Base-by-base conservation (phyloP, 306 rosid genomes). In the Boehmeria nivea region DNA sequence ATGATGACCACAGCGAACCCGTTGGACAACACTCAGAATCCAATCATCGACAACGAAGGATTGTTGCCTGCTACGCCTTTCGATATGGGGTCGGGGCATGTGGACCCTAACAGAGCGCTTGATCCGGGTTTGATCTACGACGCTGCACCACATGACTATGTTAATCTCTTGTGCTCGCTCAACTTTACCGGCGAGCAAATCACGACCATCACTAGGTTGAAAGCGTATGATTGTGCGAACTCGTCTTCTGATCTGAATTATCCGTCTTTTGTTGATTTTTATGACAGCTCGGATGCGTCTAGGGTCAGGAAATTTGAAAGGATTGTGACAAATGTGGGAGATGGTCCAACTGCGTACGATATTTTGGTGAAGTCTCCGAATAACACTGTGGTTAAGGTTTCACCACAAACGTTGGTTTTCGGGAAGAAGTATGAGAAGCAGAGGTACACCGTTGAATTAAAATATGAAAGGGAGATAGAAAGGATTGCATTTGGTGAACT, bases 111-210 rank as follows among this genome's bases (percentile, higher is more conserved):
- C 23, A 64, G 48, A 72, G 82, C 88, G 18, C 72, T 72, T 54
- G 77, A 76, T 22, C 84, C 84, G 3, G 82, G 83, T 44, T 57
- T 78, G 51, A 16, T 76, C 4, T 78, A 76, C 59, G 80, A 82
- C 62, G 82, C 73, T 21, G 62, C 82, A 4, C 68, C 61, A 44
- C 80, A 76, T 17, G 85, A 82, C 54, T 79, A 78, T 64, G 79
- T 73, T 25, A 60, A 76, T 52, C 66, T 78, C 20, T 66, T 84
- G 8, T 75, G 85, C 23, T 27, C 63, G 21, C 58, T 59, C 13
- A 55, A 70, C 1, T 70, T 57, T 7, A 71, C 76, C 9, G 11
- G 19, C 12, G 66, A 62, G 21, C 74, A 76, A 50, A 67, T 83
- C 67, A 8, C 37, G 18, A 14, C 55, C 17, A 68, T 79, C 39